Conservation (phyloP, 768 basidiomycete genomes). For the Pleurotus platypus region DNA sequence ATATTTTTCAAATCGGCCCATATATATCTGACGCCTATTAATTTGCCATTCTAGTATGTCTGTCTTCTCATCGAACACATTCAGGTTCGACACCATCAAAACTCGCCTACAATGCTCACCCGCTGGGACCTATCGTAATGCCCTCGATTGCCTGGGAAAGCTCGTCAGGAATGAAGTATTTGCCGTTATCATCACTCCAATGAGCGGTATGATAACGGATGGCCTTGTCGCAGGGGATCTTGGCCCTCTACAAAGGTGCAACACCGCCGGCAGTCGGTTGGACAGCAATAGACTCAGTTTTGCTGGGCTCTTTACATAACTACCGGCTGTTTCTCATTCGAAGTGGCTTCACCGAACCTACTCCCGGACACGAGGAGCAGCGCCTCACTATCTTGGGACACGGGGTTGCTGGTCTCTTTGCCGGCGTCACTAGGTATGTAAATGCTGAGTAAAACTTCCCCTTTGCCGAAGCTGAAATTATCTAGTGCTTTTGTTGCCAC, state of each 20-base stretch:
- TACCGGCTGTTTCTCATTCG: constrained; percentile 60
- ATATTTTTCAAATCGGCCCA: too few relatives aligned
- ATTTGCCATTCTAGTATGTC: background rate
- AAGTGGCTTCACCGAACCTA: constrained; percentile 49
- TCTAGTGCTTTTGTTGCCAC: constrained; percentile 66
- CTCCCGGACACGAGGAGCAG: constrained; percentile 36
- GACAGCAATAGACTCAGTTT: constrained; percentile 69
- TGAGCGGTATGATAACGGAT: background rate
- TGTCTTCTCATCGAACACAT: constrained; percentile 6
- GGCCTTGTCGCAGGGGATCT: constrained; percentile 39
- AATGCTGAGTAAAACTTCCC: constrained; percentile 5
- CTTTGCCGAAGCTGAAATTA: constrained; percentile 9
- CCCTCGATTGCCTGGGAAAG: constrained; percentile 54
- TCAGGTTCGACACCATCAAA: constrained; percentile 71
- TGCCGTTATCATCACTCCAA: constrained; percentile 1
- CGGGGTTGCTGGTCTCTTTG: constrained; percentile 62
- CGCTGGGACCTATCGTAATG: constrained; percentile 58
- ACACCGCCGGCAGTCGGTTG: constrained; percentile 72
- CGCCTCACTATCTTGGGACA: constrained; percentile 63
- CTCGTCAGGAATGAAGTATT: constrained; percentile 59
- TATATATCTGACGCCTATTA: too few relatives aligned
- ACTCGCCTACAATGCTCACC: constrained; percentile 69
- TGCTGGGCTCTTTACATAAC: constrained; percentile 68
- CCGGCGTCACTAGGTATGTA: constrained; percentile 66
- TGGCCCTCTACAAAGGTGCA: constrained; percentile 73